Evolutionary conservation across 768 basidiomycete genomes (phyloP), one percentile per base, ranked within the genome.

Genomic region (Lactifluus volemus): DNA sequence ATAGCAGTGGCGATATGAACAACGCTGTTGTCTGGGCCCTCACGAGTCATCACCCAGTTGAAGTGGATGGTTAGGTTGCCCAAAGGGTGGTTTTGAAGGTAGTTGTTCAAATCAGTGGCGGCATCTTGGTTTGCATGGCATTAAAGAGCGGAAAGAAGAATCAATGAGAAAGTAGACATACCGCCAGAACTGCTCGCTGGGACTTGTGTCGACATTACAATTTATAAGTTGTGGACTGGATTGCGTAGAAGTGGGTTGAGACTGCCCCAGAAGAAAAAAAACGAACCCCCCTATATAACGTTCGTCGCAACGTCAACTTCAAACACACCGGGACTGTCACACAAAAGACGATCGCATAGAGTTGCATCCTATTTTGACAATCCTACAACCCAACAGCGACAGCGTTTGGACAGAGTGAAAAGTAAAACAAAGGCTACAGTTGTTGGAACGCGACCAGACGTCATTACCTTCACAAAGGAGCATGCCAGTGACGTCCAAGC

Each of bases 371-470:
- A 25, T 52, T 52, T 38, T 45, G 60, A 49, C 29, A 29, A 41
- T 53, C 61, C 39, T 62, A 58, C 61, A 53, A 17, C 32, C 56
- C 32, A 15, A 62, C 56, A 53, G 15, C 21, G 12, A 36, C 21
- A 36, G 61, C 56, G 51, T 41, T 45, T 41, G 45, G 44, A 45
- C 21, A 48, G 12, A 1, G 55, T 56, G 60, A 25, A 52, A 61
- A 25, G n/a, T 56, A 38, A 21, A 34, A 48, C 45, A 30, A 12
- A 51, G 53, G 51, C 61, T 58, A 62, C 61, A 62, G 21, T 19
- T 62, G 51, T 57, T 47, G 14, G 61, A 41, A 42, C 21, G 36
- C 61, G n/a, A 25, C 8, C 8, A 53, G 15, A 62, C 32, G 14
- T 45, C 8, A 12, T 51, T 4, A 2, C 53, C 25, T 62, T 48